Evolutionary conservation across 345 rosid species (phyloP), one percentile per base, ranked within the genome.

Genomic region (Brassica juncea): DNA sequence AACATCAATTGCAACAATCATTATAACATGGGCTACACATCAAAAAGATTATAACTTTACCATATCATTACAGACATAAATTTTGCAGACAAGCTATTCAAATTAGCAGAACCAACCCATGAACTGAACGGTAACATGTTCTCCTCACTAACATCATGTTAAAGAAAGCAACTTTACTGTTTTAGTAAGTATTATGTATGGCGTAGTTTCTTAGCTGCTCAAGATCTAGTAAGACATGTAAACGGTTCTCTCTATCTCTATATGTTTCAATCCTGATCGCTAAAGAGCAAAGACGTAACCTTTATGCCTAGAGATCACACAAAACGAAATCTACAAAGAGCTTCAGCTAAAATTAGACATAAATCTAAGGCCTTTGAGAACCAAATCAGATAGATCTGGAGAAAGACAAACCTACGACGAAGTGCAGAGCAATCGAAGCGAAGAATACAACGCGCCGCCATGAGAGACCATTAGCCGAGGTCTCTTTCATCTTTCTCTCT

Each of bases 371-470:
- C 37, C 1, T 21, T 21, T 1, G 59, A 27, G 61, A 37, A 7
- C 0, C 34, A 31, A 66, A 77, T 80, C 8, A 55, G 37, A 75
- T 59, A 73, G 85, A 84, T 86, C 86, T 77, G 77, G 64, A 62
- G 72, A n/a, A 72, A 67, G 54, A 80, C 79, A 66, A 80, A 90
- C 97, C 97, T 85, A 87, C 58, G 73, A 88, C 15, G 66, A 84
- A 83, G 65, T 84, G 93, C 2, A 86, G 83, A 81, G 21, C 77
- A 81, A 90, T 52, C 19, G 84, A 84, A 71, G 84, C 82, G 78
- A 84, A 74, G 30, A 90, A 68, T 4, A 87, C 27, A 11, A 75
- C 31, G 66, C 39, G 66, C 52, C 74, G 78, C 65, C 74, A 83
- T 66, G 88, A 85, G 14, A 70, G 72, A 84, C 85, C 61, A 72